Percentiles rank a stretch among this genome's conserved stretches.
These are phyloP conservation scores for Pseudogymnoascus sp. DNA, from an alignment of 2,329 filamentous ascomycete genomes.

Conservation along the genomic window DNA sequence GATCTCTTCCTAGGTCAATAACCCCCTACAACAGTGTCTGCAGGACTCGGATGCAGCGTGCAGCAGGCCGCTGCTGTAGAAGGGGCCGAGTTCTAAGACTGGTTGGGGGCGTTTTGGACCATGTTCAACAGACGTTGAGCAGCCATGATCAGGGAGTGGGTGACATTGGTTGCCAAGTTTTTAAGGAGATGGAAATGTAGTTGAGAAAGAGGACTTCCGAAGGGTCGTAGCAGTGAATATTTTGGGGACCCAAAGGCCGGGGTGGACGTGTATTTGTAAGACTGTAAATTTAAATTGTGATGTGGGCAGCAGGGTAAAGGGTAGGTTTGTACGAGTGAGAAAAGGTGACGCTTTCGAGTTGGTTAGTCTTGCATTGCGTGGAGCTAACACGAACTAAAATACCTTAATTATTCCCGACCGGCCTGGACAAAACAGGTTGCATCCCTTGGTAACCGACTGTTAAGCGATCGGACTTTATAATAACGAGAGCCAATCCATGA, in stretches of 20 bases:
- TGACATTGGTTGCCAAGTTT: slow-evolving; percentile 5
- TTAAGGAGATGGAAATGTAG: background rate
- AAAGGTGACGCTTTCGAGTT: slow-evolving; percentile 5
- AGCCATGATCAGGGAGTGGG: slow-evolving; percentile 5
- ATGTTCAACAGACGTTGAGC: slow-evolving; percentile 10
- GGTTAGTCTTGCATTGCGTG: background rate
- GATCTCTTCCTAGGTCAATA: background rate
- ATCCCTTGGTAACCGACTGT: background rate
- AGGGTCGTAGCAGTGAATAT: background rate
- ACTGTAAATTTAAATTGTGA: slow-evolving; percentile 3
- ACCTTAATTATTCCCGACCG: slow-evolving; percentile 5
- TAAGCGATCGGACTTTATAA: slow-evolving; percentile 6
- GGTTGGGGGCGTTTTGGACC: slow-evolving; percentile 3
- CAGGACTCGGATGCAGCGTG: background rate
- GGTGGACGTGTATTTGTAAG: slow-evolving; percentile 5
- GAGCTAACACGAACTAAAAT: slow-evolving; percentile 6
- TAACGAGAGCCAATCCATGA: slow-evolving; percentile 3
- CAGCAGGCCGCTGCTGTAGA: slow-evolving; percentile 6
- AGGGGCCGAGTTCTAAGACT: slow-evolving; percentile 5
- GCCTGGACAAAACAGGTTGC: slow-evolving; percentile 6
- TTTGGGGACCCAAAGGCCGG: background rate
- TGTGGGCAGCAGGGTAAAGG: slow-evolving; percentile 5
- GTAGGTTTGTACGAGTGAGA: slow-evolving; percentile 8
- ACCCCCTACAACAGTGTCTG: slow-evolving; percentile 7
- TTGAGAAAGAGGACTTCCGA: background rate